Conservation (phyloP, 805 yeast species). For the Candida dendrica region DNA sequence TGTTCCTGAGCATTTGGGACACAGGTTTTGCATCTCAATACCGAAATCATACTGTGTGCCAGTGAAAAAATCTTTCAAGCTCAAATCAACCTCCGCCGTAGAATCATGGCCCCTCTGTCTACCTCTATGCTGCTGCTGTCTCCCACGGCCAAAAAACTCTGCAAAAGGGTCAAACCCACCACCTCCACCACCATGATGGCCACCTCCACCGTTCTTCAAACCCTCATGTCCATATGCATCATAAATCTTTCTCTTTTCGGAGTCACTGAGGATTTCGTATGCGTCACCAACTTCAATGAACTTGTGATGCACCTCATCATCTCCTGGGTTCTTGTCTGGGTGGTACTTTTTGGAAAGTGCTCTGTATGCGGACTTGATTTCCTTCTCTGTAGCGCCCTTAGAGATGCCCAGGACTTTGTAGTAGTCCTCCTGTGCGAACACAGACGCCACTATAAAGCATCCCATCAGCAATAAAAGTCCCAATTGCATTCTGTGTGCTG, state of each 20-base stretch:
- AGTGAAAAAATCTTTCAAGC: constrained; percentile 58
- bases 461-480: neutral
- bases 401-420: constrained; percentile 63
- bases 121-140: constrained; percentile 3
- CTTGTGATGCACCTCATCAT: constrained; percentile 75
- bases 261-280: constrained; percentile 73
- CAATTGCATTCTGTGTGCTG: neutral
- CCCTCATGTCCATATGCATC: constrained; percentile 79
- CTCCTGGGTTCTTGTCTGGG: constrained; percentile 88
- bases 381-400: constrained; percentile 64
- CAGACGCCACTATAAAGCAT: constrained; percentile 6
- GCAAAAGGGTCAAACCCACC: constrained; percentile 60
- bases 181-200: constrained; percentile 28
- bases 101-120: constrained; percentile 39
- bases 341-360: constrained; percentile 78
- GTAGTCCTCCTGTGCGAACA: constrained; percentile 35
- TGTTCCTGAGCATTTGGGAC: constrained; percentile 73
- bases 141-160: constrained; percentile 44
- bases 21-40: constrained; percentile 64
- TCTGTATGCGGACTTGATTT: constrained; percentile 81
- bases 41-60: constrained; percentile 61
- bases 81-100: constrained; percentile 45
- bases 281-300: constrained; percentile 93
- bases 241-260: constrained; percentile 59
- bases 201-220: constrained; percentile 50